Base-by-base conservation (phyloP, 140 eudicot species). In the Cichorium intybus region DNA sequence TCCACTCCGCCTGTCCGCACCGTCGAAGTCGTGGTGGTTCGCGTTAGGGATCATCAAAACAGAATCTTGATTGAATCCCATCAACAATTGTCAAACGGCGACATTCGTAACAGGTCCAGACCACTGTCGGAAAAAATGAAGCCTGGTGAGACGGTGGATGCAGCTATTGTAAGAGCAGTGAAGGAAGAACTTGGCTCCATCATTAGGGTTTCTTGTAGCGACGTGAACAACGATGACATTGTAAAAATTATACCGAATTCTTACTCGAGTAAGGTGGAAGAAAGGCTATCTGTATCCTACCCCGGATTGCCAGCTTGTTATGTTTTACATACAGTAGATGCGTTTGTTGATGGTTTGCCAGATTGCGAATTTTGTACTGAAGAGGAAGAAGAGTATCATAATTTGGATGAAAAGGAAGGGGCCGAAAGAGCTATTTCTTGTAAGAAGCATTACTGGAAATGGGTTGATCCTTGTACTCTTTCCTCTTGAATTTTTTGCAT, bases 301-400 rank as follows among this genome's bases (percentile, higher is more conserved):
- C 99, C 99, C 2, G 99, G 99, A 17, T 78, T 93, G 82, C 97
- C 95, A 4, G 97, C 95, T 64, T 73, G 97, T 71, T 93, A 93
- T 64, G 82, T 86, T 16, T 72, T 93, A 76, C 97, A 93, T 66
- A 75, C 79, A 10, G 87, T 93, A n/a, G 95, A 88, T 64, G 99
- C 87, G 3, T 67, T 68, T 41, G 97, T 94, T 66, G 82, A 89
- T 35, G 97, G 97, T 3, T 83, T 94, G 73, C 97, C 97, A 0
- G 89, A 88, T 3, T 80, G 62, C 1, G 97, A 94, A 62, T 94
- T 94, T 72, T 68, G 71, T 24, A 94, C 95, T 0, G 95, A 81
- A 71, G 99, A 94, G 56, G 82, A 20, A n/a, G 81, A 73, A 20
- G 99, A 89, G 70, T 88, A 93, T 56, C 77, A 31, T 66, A 78